phyloP scores from a whole-genome alignment of 2,329 filamentous ascomycete genomes.

The Monosporascus sp. region DNA sequence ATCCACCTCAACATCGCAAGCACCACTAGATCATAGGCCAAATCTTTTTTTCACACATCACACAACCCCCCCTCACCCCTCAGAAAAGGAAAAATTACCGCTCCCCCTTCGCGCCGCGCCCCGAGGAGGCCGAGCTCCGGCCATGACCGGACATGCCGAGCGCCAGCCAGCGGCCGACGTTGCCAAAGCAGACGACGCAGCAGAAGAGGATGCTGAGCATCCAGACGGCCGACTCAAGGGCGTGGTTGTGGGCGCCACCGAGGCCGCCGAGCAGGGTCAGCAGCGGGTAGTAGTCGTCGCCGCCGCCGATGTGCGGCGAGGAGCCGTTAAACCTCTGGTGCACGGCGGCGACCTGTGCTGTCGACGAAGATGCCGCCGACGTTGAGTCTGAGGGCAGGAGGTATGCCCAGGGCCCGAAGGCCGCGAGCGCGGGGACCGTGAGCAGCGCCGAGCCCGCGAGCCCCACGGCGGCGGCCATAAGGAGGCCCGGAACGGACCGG shows the following conservation, averaged over 20 bases:
- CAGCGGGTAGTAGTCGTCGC: neutral
- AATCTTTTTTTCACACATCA: too few species aligned
- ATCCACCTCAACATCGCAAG: too few species aligned
- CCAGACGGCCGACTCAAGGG: slow-evolving; percentile 74
- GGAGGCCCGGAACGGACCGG: slow-evolving; percentile 76
- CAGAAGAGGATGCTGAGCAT: slow-evolving; percentile 91
- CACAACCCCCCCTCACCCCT: too few species aligned
- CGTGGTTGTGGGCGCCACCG: slow-evolving; percentile 53
- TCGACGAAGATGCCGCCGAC: too few species aligned
- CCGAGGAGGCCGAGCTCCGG: neutral
- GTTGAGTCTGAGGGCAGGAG: neutral
- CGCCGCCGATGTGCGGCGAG: slow-evolving; percentile 16
- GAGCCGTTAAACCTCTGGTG: neutral
- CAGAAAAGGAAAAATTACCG: too few species aligned
- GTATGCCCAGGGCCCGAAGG: slow-evolving; percentile 3
- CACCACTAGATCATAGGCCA: too few species aligned
- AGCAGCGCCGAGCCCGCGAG: slow-evolving; percentile 68
- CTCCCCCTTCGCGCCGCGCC: too few species aligned
- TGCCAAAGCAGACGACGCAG: slow-evolving; percentile 92
- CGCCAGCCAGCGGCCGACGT: slow-evolving; percentile 80
- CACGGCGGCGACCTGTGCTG: too few species aligned
- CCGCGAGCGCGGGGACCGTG: slow-evolving; percentile 54
- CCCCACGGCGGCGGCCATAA: slow-evolving; percentile 71
- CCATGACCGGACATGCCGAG: slow-evolving; percentile 34
- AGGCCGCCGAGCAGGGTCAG: slow-evolving; percentile 21